A percentile compares a stretch with the other conserved stretches of the same genome.
Evolutionary conservation across 306 rosid species (phyloP).

Genomic region (Fagus crenata): DNA sequence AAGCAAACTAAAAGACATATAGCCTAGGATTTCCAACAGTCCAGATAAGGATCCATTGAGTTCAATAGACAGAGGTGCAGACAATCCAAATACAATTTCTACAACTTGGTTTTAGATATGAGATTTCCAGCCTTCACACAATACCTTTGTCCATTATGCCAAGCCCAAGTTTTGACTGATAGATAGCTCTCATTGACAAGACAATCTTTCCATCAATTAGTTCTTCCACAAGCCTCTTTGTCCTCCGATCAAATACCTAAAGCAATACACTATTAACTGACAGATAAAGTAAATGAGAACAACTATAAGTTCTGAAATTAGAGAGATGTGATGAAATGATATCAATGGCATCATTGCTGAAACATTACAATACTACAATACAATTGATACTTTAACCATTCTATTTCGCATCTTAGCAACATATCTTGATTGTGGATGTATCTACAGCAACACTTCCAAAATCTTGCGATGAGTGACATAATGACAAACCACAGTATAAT

Average conservation of each 20-base stretch:
- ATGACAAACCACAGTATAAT: not conserved
- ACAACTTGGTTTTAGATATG: conserved; percentile 27
- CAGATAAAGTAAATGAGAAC: conserved; percentile 7
- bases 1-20: not conserved
- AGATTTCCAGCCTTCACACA: conserved; percentile 11
- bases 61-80: too few species aligned
- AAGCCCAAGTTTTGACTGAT: conserved; percentile 92
- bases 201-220: conserved; percentile 81
- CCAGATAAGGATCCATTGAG: too few species aligned
- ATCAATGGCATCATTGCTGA: not conserved
- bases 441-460: not conserved
- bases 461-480: not conserved
- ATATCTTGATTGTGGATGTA: not conserved
- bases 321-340: conserved; percentile 5
- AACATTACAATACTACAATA: not conserved
- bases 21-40: too few species aligned
- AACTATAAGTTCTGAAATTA: not conserved
- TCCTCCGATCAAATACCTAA: conserved; percentile 88
- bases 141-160: conserved; percentile 87
- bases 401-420: not conserved
- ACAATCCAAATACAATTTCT: too few species aligned
- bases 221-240: conserved; percentile 89
- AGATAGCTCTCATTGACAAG: conserved; percentile 97
- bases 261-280: conserved; percentile 24
- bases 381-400: too few species aligned